Percentiles rank a stretch among this genome's conserved stretches.
These are phyloP conservation scores for Leccinum subgranulosum DNA, from an alignment of 768 basidiomycete species.

Conservation along the genomic window DNA sequence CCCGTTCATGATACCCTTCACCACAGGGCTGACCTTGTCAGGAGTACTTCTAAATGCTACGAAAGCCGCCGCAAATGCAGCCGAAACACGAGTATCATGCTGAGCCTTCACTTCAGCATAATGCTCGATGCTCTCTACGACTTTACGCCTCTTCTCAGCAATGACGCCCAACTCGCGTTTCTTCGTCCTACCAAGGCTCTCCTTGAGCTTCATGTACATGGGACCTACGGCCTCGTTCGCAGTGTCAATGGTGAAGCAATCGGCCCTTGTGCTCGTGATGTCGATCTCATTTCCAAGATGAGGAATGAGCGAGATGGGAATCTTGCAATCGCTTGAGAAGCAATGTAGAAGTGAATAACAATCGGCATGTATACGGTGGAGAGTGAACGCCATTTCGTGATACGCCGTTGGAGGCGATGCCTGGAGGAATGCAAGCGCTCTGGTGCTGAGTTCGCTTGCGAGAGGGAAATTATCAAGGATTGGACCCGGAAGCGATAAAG, in stretches of 20 bases:
- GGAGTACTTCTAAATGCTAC: constrained; percentile 85
- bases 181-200: constrained; percentile 70
- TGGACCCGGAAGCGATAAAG: constrained; percentile 30
- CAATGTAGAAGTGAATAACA: constrained; percentile 77
- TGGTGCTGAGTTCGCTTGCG: constrained; percentile 65
- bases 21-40: constrained; percentile 92
- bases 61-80: constrained; percentile 88
- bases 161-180: constrained; percentile 74
- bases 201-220: constrained; percentile 73
- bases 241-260: constrained; percentile 75
- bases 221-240: constrained; percentile 67
- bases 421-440: constrained; percentile 72
- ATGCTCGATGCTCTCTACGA: constrained; percentile 69
- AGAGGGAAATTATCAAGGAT: constrained; percentile 57
- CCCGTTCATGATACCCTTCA: constrained; percentile 96
- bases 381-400: constrained; percentile 84
- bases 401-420: constrained; percentile 73
- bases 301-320: constrained; percentile 77
- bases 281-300: constrained; percentile 75
- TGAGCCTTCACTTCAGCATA: constrained; percentile 81
- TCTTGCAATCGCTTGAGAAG: constrained; percentile 84
- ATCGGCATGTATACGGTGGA: constrained; percentile 77
- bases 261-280: constrained; percentile 58
- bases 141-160: constrained; percentile 68
- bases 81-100: constrained; percentile 83